Evolutionary conservation across 2,329 filamentous ascomycete genomes (phyloP), one percentile per base, ranked within the genome.

Genomic region (Cryphonectria carpinicola): DNA sequence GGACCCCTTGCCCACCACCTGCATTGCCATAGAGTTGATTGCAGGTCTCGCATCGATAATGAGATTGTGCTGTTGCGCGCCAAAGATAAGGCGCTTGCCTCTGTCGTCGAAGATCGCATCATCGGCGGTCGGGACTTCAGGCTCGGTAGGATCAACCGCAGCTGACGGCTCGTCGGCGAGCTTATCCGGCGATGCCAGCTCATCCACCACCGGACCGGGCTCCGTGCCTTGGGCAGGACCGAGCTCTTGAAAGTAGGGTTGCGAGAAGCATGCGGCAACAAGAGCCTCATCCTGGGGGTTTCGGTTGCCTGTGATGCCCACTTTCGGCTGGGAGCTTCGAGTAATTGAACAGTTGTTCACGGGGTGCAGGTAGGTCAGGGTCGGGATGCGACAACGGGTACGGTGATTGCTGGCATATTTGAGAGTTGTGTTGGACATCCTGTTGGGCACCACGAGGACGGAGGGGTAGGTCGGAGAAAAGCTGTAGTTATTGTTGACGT

Each of bases 311-410:
- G 92, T 89, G 35, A 98, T 88, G 19, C 96, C 96, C 1, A 95
- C 92, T 70, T 95, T 85, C 0, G 96, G 96, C 79, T 99, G 96
- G 4, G 95, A 97, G 78, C 94, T 97, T 78, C 96, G 88, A 1
- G 95, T 98, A 74, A 99, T 97, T 35, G 95, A 96, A 80, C 96
- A 98, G 79, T 97, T 97, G 79, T 98, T 99, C 76, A 98, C 86
- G 0, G 94, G 93, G 80, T 99, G 96, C n/a, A 98, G 89, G 80
- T 99, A 99, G 32, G 94, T 94, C 54, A 99, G 84, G 4, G 91
- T 92, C 1, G 96, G 96, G 80, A 99, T 95, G 72, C 96, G 91
- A 73, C 92, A 90, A 71, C 95, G 89, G 0, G 96, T 98, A 66
- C 96, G 92, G 81, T 97, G 98, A 73, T 90, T 89, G 71, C 91